Evolutionary conservation across 306 rosid species (phyloP).

Genomic region (Lagenaria siceraria): DNA sequence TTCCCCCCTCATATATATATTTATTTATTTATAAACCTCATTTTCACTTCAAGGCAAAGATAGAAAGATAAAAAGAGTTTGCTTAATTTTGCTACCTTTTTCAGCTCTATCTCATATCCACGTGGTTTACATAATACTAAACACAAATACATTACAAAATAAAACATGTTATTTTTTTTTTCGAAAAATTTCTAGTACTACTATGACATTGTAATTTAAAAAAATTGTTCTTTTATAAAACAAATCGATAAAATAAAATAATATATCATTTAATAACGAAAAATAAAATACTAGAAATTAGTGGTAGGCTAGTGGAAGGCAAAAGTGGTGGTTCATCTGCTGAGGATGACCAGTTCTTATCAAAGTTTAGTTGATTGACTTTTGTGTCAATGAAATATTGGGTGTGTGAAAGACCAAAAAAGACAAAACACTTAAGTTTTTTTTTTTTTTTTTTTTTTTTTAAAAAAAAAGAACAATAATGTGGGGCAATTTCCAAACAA

Average conservation of each 20-base stretch:
- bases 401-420: background rate
- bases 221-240: too few relatives aligned
- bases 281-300: too few relatives aligned
- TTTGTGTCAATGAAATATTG: background rate
- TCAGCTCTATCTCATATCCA: slow-evolving; percentile 14
- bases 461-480: background rate
- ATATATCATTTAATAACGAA: too few relatives aligned
- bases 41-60: slow-evolving; percentile 21
- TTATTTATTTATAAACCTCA: too few relatives aligned
- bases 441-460: background rate
- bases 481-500: background rate
- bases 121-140: slow-evolving; percentile 19
- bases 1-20: background rate
- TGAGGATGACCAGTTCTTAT: slow-evolving; percentile 6
- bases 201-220: too few relatives aligned
- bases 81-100: slow-evolving; percentile 1
- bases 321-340: slow-evolving; percentile 16
- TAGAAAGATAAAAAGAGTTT: background rate
- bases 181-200: too few relatives aligned
- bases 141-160: background rate
- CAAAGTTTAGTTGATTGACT: slow-evolving; percentile 22
- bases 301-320: slow-evolving; percentile 1
- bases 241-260: too few relatives aligned
- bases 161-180: background rate
- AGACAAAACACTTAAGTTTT: background rate